phyloP scores from a whole-genome alignment of 2,329 filamentous ascomycete species.

The Trichothecium roseum region DNA sequence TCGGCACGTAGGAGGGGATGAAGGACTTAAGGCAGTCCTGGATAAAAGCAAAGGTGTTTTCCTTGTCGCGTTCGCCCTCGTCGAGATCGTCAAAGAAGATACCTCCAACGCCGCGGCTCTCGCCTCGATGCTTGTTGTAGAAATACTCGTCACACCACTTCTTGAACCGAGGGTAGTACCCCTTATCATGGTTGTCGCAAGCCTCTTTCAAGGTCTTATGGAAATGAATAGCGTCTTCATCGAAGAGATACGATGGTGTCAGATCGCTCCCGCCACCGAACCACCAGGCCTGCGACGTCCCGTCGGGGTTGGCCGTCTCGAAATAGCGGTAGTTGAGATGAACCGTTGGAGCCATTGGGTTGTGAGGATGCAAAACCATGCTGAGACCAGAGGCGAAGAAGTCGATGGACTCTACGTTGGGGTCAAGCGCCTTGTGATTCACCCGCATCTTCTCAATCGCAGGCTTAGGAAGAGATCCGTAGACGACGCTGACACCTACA shows the following conservation, averaged over 20 bases:
- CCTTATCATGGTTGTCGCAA: conserved; percentile 86
- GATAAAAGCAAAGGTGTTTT: conserved; percentile 82
- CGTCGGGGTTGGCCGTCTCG: conserved; percentile 81
- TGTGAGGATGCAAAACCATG: conserved; percentile 84
- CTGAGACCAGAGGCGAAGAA: conserved; percentile 95
- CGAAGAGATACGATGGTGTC: conserved; percentile 88
- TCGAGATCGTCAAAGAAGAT: conserved; percentile 99
- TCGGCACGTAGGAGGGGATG: conserved; percentile 82
- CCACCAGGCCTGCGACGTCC: conserved; percentile 85
- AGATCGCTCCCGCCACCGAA: conserved; percentile 93
- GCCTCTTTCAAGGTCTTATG: conserved; percentile 86
- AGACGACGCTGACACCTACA: conserved; percentile 90
- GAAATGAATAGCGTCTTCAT: conserved; percentile 95
- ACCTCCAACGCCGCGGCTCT: conserved; percentile 80
- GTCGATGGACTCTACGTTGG: conserved; percentile 69
- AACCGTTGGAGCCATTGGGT: conserved; percentile 95
- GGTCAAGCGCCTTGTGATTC: conserved; percentile 83
- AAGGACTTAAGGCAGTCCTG: conserved; percentile 80
- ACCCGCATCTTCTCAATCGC: conserved; percentile 89
- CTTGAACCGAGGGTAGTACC: conserved; percentile 91
- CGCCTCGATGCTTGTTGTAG: conserved; percentile 79
- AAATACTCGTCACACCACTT: conserved; percentile 99
- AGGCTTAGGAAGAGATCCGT: conserved; percentile 76
- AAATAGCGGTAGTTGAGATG: conserved; percentile 99
- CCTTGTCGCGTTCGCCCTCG: conserved; percentile 72